Conservation (phyloP, 306 rosid species). For the Vicia villosa region DNA sequence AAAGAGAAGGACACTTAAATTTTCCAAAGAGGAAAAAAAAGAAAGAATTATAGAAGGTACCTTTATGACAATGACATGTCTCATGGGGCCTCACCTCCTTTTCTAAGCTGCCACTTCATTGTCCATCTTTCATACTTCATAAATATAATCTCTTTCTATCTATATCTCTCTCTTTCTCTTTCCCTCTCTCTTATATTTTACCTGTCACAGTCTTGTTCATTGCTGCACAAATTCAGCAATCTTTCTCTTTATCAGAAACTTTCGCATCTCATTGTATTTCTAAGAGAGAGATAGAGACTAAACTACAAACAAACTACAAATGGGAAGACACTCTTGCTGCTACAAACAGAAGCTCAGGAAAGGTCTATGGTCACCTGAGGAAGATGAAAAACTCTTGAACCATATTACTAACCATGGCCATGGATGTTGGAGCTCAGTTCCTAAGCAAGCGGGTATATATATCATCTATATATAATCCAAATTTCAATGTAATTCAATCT, state of each 20-base stretch:
- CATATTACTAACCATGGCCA: constrained; percentile 58
- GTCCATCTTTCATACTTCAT: constrained; percentile 46
- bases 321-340: constrained; percentile 74
- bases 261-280: constrained; percentile 31
- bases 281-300: background rate
- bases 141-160: constrained; percentile 19
- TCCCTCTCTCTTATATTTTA: constrained; percentile 41
- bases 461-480: background rate
- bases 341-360: constrained; percentile 67
- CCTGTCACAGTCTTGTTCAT: constrained; percentile 37
- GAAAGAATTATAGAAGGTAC: constrained; percentile 6
- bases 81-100: constrained; percentile 51
- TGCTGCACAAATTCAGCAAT: constrained; percentile 30
- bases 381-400: constrained; percentile 61
- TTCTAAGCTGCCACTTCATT: constrained; percentile 61
- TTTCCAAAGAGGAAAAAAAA: background rate
- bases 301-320: constrained; percentile 22
- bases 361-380: constrained; percentile 69
- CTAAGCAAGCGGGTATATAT: constrained; percentile 61
- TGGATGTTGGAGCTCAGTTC: constrained; percentile 72
- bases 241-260: constrained; percentile 30
- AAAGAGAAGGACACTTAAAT: constrained; percentile 1
- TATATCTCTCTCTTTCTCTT: constrained; percentile 31
- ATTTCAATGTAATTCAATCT: background rate
- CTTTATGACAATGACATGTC: constrained; percentile 47